These are phyloP conservation scores for Cladosporium sp. DNA, from an alignment of 2,329 filamentous ascomycete genomes.

Conservation along the genomic window DNA sequence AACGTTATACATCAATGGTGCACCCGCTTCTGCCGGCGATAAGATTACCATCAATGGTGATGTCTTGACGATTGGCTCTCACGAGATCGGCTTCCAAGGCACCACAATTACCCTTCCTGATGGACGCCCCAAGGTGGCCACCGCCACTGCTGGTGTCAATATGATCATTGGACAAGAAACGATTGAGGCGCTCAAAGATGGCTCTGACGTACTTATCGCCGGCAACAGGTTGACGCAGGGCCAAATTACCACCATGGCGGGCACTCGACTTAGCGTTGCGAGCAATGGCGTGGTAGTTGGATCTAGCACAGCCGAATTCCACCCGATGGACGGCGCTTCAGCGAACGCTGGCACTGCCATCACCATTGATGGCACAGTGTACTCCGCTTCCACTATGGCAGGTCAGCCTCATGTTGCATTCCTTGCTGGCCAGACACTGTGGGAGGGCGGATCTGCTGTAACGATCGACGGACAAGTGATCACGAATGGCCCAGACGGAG, in stretches of 20 bases:
- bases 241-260: background rate
- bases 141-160: background rate
- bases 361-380: constrained; percentile 3
- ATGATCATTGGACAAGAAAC: background rate
- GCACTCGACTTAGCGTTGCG: background rate
- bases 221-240: background rate
- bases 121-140: background rate
- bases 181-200: background rate
- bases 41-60: background rate
- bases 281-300: background rate
- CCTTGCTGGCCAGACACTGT: background rate
- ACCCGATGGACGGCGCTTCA: background rate
- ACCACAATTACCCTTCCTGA: background rate
- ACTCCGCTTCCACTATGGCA: background rate
- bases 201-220: background rate
- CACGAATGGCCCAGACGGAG: background rate
- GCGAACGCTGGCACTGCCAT: background rate
- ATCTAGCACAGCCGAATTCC: background rate
- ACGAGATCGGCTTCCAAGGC: background rate
- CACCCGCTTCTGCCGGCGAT: background rate
- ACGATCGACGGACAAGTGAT: constrained; percentile 3
- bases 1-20: background rate
- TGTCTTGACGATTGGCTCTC: background rate
- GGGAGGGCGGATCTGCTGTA: background rate
- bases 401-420: background rate